Base-by-base conservation (phyloP, 129 eudicot species). In the Logfia minima region DNA sequence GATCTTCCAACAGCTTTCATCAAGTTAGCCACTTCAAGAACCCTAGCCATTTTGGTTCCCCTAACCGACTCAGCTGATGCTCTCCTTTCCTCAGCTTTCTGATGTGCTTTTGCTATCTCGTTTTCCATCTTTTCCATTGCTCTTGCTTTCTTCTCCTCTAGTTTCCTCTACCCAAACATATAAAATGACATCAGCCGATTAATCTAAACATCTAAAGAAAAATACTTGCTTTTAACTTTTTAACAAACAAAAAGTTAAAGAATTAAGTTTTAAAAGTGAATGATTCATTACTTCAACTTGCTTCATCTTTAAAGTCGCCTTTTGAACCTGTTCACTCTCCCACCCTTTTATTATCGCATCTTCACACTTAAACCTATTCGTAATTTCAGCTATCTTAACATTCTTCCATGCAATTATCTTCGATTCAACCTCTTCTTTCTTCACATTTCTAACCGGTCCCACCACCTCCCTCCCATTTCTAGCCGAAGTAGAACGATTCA, bases 391-490 rank as follows among this genome's bases (percentile, higher is more conserved):
- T 18, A 92, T 72, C 81, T 92, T 92, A 22, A 86, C 98, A 16
- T 83, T 92, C 78, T 87, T 88, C 98, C 98, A 92, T 11, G 98
- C 98, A 26, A 16, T 64, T 21, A 92, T 92, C 87, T 92, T 92
- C 66, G 91, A 55, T 45, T 89, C 96, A 39, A 84, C 96, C 81
- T 92, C 98, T 80, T 88, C 93, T 72, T 84, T 92, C 88, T 84
- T 92, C 84, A 92, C 96, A 13, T 84, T 76, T 55, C 83, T 84
- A 79, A 84, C 73, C 1, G 73, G 78, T 72, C 52, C 85, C 55
- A 83, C 70, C 66, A 86, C 87, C 37, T 75, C 87, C 65, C 66
- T 51, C 0, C 79, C 78, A 37, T 68, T 55, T 8, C 52, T 53
- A 58, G 19, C 26, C 28, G 14, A 58, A 58, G 6, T 8, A 37